Evolutionary conservation across 2,329 filamentous ascomycete species (phyloP).

Genomic region (Ophiostoma quercus): DNA sequence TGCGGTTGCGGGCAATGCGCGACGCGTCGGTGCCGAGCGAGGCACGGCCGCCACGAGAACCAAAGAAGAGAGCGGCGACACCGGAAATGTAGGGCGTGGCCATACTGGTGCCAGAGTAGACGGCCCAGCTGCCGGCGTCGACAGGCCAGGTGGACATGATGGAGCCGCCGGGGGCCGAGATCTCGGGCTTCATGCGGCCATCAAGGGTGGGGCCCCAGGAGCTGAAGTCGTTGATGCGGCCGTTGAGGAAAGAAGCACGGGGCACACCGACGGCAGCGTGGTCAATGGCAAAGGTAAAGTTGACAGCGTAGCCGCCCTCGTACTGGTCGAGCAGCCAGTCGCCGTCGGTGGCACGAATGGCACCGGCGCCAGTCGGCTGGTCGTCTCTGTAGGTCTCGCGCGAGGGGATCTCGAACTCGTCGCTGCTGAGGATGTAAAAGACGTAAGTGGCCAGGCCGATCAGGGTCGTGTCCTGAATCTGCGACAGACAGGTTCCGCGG

Average conservation of each 20-base stretch:
- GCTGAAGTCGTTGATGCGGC: constrained; percentile 25
- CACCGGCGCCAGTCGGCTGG: background rate
- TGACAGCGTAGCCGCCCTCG: background rate
- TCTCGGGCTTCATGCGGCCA: constrained; percentile 44
- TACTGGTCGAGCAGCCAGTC: background rate
- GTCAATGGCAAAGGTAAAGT: constrained; percentile 6
- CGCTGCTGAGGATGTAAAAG: background rate
- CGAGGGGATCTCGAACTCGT: background rate
- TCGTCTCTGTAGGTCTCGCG: background rate
- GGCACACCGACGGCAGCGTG: background rate
- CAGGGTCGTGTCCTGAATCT: background rate
- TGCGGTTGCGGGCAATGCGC: constrained; percentile 12
- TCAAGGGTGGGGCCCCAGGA: constrained; percentile 47
- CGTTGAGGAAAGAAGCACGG: background rate
- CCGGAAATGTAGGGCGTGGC: constrained; percentile 30
- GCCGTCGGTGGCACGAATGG: background rate
- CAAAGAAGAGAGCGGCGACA: constrained; percentile 18
- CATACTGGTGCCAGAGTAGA: constrained; percentile 51
- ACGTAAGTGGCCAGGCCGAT: background rate
- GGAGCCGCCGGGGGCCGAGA: constrained; percentile 43
- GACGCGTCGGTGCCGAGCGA: background rate
- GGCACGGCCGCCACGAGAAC: background rate
- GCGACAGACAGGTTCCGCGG: background rate
- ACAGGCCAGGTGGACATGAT: constrained; percentile 48
- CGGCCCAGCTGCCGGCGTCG: constrained; percentile 38